Percentiles rank a stretch among this genome's conserved stretches.
These are phyloP conservation scores for Fusarium pseudoanthophilum DNA, from an alignment of 2,329 filamentous ascomycete genomes.

Conservation along the genomic window DNA sequence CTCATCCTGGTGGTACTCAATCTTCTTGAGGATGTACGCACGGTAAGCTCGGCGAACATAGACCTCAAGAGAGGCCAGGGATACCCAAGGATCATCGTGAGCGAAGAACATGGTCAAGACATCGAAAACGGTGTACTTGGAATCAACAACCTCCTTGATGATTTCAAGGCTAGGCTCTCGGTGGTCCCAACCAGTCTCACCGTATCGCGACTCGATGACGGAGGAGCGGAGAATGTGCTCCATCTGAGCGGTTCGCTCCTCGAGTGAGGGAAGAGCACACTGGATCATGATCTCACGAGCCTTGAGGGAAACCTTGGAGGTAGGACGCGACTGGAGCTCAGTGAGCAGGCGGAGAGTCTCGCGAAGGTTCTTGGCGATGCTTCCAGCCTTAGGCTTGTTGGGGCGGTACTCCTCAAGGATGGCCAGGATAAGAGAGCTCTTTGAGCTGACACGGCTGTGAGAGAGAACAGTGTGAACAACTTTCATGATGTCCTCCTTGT, in stretches of 20 bases:
- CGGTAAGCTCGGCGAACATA: constrained; percentile 97
- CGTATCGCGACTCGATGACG: constrained; percentile 96
- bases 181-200: constrained; percentile 97
- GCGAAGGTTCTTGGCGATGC: constrained; percentile 88
- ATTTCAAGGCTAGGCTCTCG: constrained; percentile 89
- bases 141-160: constrained; percentile 98
- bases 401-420: constrained; percentile 95
- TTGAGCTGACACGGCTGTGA: constrained; percentile 89
- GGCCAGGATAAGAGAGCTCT: constrained; percentile 92
- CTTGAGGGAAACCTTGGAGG: constrained; percentile 96
- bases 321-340: constrained; percentile 79
- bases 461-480: constrained; percentile 92
- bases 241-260: constrained; percentile 96
- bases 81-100: constrained; percentile 93
- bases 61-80: constrained; percentile 91
- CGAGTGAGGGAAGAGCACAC: constrained; percentile 92
- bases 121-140: constrained; percentile 98
- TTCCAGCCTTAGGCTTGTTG: constrained; percentile 90
- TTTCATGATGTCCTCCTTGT: constrained; percentile 89
- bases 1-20: constrained; percentile 90
- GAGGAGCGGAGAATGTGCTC: constrained; percentile 97
- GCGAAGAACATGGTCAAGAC: constrained; percentile 95
- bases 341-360: constrained; percentile 85
- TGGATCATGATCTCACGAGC: constrained; percentile 97
- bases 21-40: constrained; percentile 89